Evolutionary conservation across 345 rosid genomes (phyloP).

Genomic region (Rhodomyrtus tomentosa): DNA sequence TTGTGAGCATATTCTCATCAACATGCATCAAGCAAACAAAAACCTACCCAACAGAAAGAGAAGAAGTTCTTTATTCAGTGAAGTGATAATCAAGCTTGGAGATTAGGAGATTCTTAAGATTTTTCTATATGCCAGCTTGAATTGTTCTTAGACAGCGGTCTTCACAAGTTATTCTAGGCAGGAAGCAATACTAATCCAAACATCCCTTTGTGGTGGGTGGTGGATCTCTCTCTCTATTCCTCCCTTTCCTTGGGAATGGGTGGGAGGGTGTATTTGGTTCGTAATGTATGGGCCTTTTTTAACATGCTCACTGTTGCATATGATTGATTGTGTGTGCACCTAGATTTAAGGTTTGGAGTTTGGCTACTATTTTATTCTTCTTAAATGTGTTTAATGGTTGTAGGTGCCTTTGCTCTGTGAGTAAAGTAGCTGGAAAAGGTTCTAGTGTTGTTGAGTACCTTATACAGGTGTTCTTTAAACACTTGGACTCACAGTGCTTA

Average conservation of each 20-base stretch:
- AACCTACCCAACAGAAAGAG: background rate
- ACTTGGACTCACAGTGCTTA: slow-evolving; percentile 57
- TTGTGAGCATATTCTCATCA: too few relatives aligned
- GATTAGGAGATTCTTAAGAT: background rate
- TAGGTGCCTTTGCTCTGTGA: slow-evolving; percentile 92
- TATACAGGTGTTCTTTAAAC: slow-evolving; percentile 76
- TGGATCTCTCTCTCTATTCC: background rate
- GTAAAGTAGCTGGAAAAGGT: slow-evolving; percentile 65
- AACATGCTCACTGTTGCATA: background rate
- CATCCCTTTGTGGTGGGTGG: background rate
- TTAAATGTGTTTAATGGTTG: slow-evolving; percentile 1
- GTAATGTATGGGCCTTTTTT: background rate
- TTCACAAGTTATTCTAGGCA: background rate
- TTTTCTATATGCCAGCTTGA: background rate
- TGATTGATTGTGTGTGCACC: background rate
- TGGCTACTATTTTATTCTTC: background rate
- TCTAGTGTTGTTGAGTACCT: slow-evolving; percentile 71
- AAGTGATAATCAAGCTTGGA: background rate
- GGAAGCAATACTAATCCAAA: background rate
- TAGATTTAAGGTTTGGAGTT: background rate
- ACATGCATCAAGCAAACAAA: background rate
- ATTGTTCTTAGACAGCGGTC: background rate
- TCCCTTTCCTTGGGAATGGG: background rate
- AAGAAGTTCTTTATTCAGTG: background rate
- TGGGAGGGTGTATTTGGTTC: background rate